These are phyloP conservation scores for Lindgomyces ingoldianus DNA, from an alignment of 495 filamentous ascomycete genomes.

Conservation along the genomic window DNA sequence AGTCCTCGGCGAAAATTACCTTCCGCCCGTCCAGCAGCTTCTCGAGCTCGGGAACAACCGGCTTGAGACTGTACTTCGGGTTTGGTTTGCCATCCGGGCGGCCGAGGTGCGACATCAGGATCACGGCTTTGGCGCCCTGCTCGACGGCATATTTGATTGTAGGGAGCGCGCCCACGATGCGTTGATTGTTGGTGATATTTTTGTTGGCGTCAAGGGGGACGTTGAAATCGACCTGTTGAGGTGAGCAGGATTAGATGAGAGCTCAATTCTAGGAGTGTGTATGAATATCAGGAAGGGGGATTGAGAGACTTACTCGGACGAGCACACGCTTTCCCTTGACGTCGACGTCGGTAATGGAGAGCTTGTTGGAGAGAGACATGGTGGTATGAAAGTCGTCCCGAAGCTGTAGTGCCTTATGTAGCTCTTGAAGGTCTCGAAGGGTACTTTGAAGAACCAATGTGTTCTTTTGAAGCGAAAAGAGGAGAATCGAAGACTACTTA, in stretches of 20 bases:
- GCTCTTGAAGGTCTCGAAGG: slow-evolving; percentile 1
- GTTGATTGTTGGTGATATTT: slow-evolving; percentile 97
- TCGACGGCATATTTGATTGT: slow-evolving; percentile 98
- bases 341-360: slow-evolving; percentile 92
- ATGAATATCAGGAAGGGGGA: no score
- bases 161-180: slow-evolving; percentile 94
- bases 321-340: slow-evolving; percentile 97
- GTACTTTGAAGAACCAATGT: background rate
- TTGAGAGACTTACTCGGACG: slow-evolving; percentile 74
- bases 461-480: background rate
- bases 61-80: slow-evolving; percentile 91
- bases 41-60: slow-evolving; percentile 87
- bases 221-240: slow-evolving; percentile 94
- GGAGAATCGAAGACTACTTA: slow-evolving; percentile 19
- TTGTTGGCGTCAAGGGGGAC: slow-evolving; percentile 88
- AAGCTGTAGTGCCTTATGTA: slow-evolving; percentile 9
- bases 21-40: slow-evolving; percentile 77
- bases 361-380: slow-evolving; percentile 99
- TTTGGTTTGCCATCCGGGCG: slow-evolving; percentile 88
- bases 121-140: slow-evolving; percentile 88
- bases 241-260: background rate
- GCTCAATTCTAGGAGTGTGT: background rate
- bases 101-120: slow-evolving; percentile 98
- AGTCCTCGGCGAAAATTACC: slow-evolving; percentile 88
- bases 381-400: slow-evolving; percentile 45